These are phyloP conservation scores for Crepidotus variabilis DNA, from an alignment of 768 basidiomycete species.

Conservation along the genomic window DNA sequence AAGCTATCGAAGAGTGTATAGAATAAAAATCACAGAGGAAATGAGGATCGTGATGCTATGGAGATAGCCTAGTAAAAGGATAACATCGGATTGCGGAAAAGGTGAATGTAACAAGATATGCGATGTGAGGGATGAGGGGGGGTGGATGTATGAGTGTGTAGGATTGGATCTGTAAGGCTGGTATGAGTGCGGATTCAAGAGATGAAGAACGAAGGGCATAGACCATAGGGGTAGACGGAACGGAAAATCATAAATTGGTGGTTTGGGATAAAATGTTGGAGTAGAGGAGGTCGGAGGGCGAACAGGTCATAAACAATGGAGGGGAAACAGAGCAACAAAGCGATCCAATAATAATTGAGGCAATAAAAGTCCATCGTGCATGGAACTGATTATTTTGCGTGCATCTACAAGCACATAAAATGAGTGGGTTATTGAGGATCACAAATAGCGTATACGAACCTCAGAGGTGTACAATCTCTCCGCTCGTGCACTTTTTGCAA, in stretches of 20 bases:
- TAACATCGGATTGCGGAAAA: not conserved
- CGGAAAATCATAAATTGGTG: not conserved
- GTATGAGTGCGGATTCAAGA: slow-evolving; percentile 8
- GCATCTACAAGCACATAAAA: not conserved
- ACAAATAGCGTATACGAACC: slow-evolving; percentile 20
- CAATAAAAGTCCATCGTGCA: not conserved
- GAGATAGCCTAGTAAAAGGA: not conserved
- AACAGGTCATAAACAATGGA: not conserved
- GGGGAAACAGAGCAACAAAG: slow-evolving; percentile 3
- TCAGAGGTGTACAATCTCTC: slow-evolving; percentile 38
- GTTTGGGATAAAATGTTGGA: not conserved
- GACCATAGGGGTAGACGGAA: slow-evolving; percentile 9
- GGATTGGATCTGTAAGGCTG: not conserved
- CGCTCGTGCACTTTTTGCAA: slow-evolving; percentile 35
- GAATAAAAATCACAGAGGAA: not conserved
- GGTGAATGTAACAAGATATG: not conserved
- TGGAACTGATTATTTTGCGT: not conserved
- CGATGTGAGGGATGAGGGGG: not conserved
- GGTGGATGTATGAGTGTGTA: not conserved
- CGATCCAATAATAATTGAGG: not conserved
- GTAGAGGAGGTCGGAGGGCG: not conserved
- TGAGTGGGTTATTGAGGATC: not conserved
- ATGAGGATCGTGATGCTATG: too few relatives aligned
- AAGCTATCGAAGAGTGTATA: not conserved
- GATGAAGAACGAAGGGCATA: slow-evolving; percentile 17